Evolutionary conservation across 1,284 basidiomycete species (phyloP).

Genomic region (Taiwanofungus camphoratus): DNA sequence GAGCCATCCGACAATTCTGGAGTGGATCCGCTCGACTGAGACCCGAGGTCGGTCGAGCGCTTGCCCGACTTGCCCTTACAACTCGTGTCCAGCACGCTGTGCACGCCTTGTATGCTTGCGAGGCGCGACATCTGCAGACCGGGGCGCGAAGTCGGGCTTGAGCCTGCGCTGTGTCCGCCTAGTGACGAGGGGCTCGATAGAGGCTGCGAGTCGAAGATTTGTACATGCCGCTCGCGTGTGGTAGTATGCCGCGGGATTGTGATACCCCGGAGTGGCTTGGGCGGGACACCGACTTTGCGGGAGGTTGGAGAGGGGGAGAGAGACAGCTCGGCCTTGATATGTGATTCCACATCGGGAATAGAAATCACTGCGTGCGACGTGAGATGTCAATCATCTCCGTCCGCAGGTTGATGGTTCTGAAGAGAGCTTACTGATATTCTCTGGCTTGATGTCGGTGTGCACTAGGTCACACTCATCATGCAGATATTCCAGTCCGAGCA

Average conservation of each 20-base stretch:
- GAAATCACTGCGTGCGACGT: slow-evolving; percentile 54
- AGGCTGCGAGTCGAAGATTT: slow-evolving; percentile 76
- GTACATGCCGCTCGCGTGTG: slow-evolving; percentile 55
- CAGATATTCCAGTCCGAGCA: slow-evolving; percentile 86
- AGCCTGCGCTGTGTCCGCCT: slow-evolving; percentile 36
- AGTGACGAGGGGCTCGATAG: slow-evolving; percentile 38
- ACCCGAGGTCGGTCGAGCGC: slow-evolving; percentile 13
- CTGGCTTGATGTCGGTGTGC: slow-evolving; percentile 88
- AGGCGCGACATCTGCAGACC: slow-evolving; percentile 31
- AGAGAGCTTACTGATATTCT: slow-evolving; percentile 75
- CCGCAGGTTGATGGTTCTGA: slow-evolving; percentile 8
- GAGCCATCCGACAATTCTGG: slow-evolving; percentile 22
- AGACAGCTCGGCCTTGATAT: slow-evolving; percentile 62
- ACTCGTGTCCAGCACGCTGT: slow-evolving; percentile 14
- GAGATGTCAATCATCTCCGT: too few species aligned
- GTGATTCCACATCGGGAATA: slow-evolving; percentile 68
- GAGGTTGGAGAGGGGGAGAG: slow-evolving; percentile 62
- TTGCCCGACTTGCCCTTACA: slow-evolving; percentile 14
- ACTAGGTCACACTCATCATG: slow-evolving; percentile 88
- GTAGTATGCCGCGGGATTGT: slow-evolving; percentile 49
- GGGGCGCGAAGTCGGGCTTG: slow-evolving; percentile 29
- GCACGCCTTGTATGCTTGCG: slow-evolving; percentile 20
- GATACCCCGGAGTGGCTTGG: slow-evolving; percentile 50
- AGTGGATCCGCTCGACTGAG: slow-evolving; percentile 12
- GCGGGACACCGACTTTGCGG: slow-evolving; percentile 64